phyloP scores from a whole-genome alignment of 73 alveolate genomes.

The Stentor roeselii region DNA sequence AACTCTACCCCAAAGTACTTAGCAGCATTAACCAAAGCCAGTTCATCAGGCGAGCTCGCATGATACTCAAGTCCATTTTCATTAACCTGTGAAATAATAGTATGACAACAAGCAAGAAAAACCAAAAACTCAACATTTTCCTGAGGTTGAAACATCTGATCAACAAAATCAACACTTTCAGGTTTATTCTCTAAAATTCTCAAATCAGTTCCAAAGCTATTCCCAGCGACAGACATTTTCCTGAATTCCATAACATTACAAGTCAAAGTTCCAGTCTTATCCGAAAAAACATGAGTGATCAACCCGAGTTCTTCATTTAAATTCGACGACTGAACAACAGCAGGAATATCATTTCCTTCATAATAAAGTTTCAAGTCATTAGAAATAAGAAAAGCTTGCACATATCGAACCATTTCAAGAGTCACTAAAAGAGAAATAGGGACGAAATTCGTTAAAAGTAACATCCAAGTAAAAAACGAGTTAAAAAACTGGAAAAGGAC shows the following conservation, averaged over 20 bases:
- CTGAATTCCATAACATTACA: conserved; percentile 48
- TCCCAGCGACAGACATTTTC: conserved; percentile 16
- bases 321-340: conserved; percentile 81
- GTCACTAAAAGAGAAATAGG: conserved; percentile 94
- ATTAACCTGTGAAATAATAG: conserved; percentile 50
- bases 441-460: conserved; percentile 62
- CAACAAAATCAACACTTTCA: background rate
- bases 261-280: conserved; percentile 96
- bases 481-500: background rate
- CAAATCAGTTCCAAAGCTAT: background rate
- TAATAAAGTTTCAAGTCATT: conserved; percentile 80
- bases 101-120: conserved; percentile 65
- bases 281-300: conserved; percentile 82
- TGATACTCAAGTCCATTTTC: conserved; percentile 41
- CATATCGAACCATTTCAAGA: conserved; percentile 75
- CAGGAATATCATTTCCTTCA: conserved; percentile 64
- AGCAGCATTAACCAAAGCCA: conserved; percentile 90
- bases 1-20: conserved; percentile 72
- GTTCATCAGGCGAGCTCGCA: conserved; percentile 96
- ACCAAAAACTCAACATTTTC: conserved; percentile 33
- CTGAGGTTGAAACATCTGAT: background rate
- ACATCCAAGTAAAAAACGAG: conserved; percentile 19
- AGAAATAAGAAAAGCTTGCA: conserved; percentile 77
- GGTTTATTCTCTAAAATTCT: background rate
- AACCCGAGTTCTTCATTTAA: conserved; percentile 94